Evolutionary conservation across 176 grass and related monocot species (phyloP).

Genomic region (Carex pumila): DNA sequence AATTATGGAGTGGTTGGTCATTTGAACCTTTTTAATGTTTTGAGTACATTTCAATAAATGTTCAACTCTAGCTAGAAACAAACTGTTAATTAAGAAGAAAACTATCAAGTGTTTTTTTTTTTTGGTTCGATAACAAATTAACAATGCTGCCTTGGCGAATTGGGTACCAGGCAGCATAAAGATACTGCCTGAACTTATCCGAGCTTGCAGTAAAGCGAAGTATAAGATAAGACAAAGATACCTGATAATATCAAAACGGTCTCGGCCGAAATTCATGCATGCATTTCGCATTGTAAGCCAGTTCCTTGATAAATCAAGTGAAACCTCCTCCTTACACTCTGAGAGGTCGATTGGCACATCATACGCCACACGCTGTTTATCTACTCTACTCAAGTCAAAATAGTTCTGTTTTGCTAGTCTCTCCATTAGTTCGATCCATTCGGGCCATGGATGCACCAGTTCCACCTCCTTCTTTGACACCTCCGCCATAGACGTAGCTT

Average conservation of each 20-base stretch:
- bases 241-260: constrained; percentile 92
- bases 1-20: neutral
- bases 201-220: neutral
- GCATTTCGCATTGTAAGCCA: constrained; percentile 81
- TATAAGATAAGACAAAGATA: constrained; percentile 6
- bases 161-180: neutral
- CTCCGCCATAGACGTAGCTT: constrained; percentile 39
- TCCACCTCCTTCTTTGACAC: constrained; percentile 72
- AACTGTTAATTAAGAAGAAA: neutral
- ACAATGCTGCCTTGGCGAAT: neutral
- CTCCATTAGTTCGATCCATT: constrained; percentile 96
- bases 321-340: constrained; percentile 44
- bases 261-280: constrained; percentile 85
- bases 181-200: neutral
- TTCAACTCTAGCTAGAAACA: neutral
- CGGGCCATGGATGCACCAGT: constrained; percentile 91
- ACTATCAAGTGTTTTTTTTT: neutral
- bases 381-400: constrained; percentile 44
- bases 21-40: neutral
- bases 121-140: neutral
- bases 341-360: constrained; percentile 56
- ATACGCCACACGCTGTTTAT: constrained; percentile 28
- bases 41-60: neutral
- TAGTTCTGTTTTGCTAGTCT: constrained; percentile 66
- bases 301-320: constrained; percentile 74